Percentiles rank a stretch among this genome's conserved stretches.
Conservation (phyloP, 345 rosid genomes). For the Raphanus raphanistrum region DNA sequence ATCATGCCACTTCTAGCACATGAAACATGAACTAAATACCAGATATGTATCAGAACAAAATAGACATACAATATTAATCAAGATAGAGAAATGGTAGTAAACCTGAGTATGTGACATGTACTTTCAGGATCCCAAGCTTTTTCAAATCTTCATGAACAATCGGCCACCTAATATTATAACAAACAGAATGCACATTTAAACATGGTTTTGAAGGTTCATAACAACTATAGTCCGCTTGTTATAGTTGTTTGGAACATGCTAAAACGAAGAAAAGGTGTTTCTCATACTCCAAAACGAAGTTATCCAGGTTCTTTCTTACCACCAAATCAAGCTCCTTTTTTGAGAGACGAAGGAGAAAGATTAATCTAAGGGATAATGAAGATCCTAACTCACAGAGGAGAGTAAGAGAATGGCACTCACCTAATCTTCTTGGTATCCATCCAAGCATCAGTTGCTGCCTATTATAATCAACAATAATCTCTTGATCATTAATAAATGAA, state of each 20-base stretch:
- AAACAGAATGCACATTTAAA: not conserved
- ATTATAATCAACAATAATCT: conserved; percentile 84
- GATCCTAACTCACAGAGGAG: not conserved
- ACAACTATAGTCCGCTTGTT: not conserved
- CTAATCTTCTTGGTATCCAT: conserved; percentile 98
- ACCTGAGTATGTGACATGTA: conserved; percentile 76
- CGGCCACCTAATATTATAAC: conserved; percentile 54
- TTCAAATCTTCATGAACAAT: conserved; percentile 78
- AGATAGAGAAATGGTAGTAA: conserved; percentile 15
- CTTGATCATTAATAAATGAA: conserved; percentile 67
- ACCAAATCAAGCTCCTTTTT: too few species aligned
- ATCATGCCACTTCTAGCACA: not conserved
- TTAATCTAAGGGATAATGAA: not conserved
- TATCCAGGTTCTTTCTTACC: conserved; percentile 88
- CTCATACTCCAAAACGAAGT: too few species aligned
- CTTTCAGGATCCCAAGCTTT: conserved; percentile 84
- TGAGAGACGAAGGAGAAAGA: not conserved
- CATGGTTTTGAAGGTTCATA: too few species aligned
- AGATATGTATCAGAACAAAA: not conserved
- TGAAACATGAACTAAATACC: not conserved
- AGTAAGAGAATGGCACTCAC: conserved; percentile 40
- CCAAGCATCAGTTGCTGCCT: conserved; percentile 91
- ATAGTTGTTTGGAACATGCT: not conserved
- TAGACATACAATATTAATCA: not conserved
- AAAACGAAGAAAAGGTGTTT: conserved; percentile 61